Conservation (phyloP, 805 yeast species). For the Schwanniomyces vanrijiae region DNA sequence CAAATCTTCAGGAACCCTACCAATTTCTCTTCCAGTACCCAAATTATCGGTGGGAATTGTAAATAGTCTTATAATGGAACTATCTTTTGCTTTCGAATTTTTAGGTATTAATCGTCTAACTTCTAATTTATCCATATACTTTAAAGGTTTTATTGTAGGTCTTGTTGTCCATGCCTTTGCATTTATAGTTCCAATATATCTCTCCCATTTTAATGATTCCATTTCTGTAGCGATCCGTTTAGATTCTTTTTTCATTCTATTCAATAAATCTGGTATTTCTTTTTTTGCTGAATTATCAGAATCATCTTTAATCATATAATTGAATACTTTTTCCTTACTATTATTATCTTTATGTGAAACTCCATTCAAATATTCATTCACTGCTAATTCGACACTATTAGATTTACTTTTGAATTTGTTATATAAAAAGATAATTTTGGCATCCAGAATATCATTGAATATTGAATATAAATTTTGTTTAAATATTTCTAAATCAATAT, state of each 20-base stretch:
- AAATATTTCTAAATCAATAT: conserved; percentile 8
- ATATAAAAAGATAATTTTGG: conserved; percentile 9
- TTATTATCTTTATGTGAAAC: conserved; percentile 20
- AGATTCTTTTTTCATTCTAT: not conserved
- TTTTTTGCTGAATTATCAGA: conserved; percentile 10
- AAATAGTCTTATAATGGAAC: conserved; percentile 35
- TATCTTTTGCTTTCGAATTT: conserved; percentile 19
- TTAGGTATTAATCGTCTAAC: conserved; percentile 36
- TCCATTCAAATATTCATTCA: conserved; percentile 44
- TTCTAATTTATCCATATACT: conserved; percentile 44
- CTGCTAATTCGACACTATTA: conserved; percentile 16
- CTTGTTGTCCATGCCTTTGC: conserved; percentile 73
- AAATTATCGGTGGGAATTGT: conserved; percentile 15
- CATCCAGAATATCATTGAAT: conserved; percentile 12
- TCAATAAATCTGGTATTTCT: conserved; percentile 9
- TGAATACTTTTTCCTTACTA: conserved; percentile 1
- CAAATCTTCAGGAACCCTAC: conserved; percentile 69
- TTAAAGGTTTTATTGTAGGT: conserved; percentile 50
- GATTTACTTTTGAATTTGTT: conserved; percentile 12
- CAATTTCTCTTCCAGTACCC: conserved; percentile 58
- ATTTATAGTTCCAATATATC: conserved; percentile 60
- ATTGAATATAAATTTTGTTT: conserved; percentile 11
- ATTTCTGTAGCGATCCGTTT: not conserved
- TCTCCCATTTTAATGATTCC: conserved; percentile 22
- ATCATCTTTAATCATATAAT: conserved; percentile 1